phyloP scores from a whole-genome alignment of 2,329 filamentous ascomycete species.

The Colletotrichum somersetense region DNA sequence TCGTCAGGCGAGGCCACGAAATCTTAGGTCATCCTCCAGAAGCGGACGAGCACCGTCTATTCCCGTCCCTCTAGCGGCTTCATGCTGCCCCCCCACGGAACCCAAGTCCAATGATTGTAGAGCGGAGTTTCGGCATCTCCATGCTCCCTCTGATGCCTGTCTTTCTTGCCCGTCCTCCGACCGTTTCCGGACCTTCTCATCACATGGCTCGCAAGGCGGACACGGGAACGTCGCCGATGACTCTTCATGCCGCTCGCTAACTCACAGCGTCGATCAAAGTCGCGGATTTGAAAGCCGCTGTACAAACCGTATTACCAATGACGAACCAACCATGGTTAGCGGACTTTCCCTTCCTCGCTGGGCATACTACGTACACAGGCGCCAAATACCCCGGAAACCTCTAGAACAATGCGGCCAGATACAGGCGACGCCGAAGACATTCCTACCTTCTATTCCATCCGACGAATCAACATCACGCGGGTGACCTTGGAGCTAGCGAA shows the following conservation, averaged over 20 bases:
- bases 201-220: conserved; percentile 14
- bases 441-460: background rate
- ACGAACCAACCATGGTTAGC: background rate
- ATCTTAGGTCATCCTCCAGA: conserved; percentile 34
- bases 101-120: background rate
- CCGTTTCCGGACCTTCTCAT: background rate
- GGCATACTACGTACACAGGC: conserved; percentile 3
- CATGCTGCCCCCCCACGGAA: conserved; percentile 22
- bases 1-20: conserved; percentile 3
- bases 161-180: background rate
- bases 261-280: conserved; percentile 33
- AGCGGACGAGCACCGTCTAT: conserved; percentile 6
- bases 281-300: conserved; percentile 10
- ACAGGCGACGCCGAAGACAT: conserved; percentile 12
- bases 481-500: conserved; percentile 21
- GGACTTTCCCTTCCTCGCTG: conserved; percentile 11
- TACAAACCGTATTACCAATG: conserved; percentile 10
- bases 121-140: conserved; percentile 31
- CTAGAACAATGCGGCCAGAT: background rate
- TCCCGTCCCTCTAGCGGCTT: conserved; percentile 16
- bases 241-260: conserved; percentile 37
- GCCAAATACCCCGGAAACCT: conserved; percentile 17
- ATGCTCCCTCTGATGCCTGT: background rate
- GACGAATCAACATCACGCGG: conserved; percentile 24
- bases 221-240: conserved; percentile 20